Evolutionary conservation across 164 flowering plant genomes (phyloP).

Genomic region (Nymphaea thermarum): DNA sequence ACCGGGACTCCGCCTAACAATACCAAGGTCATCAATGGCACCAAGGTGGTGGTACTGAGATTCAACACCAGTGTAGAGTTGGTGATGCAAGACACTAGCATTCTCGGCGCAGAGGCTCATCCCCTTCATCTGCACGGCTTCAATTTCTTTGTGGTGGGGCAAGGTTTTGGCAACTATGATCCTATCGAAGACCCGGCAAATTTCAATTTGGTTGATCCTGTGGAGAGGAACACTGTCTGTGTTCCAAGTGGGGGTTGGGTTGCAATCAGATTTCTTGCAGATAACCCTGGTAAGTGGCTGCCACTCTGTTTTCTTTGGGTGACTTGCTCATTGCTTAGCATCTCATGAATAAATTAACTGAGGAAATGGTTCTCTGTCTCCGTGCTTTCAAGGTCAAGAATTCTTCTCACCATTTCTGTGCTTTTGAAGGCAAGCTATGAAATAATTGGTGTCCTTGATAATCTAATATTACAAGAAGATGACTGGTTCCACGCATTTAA

Average conservation of each 20-base stretch:
- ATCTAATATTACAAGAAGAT: too few species aligned
- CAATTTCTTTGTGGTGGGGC: slow-evolving; percentile 60
- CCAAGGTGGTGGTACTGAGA: slow-evolving; percentile 38
- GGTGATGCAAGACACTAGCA: slow-evolving; percentile 58
- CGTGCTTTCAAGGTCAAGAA: too few species aligned
- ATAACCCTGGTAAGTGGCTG: slow-evolving; percentile 47
- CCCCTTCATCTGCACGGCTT: slow-evolving; percentile 72
- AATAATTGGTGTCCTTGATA: too few species aligned
- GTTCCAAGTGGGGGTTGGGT: slow-evolving; percentile 86
- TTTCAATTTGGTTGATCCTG: slow-evolving; percentile 58
- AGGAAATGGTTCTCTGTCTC: neutral
- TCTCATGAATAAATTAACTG: too few species aligned
- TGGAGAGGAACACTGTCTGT: slow-evolving; percentile 54
- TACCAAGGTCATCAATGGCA: slow-evolving; percentile 38
- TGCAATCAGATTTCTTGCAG: slow-evolving; percentile 51
- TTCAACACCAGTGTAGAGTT: slow-evolving; percentile 48
- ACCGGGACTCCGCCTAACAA: slow-evolving; percentile 57
- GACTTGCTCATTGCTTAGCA: too few species aligned
- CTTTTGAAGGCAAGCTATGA: too few species aligned
- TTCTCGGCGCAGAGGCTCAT: slow-evolving; percentile 49
- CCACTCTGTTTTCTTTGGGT: neutral
- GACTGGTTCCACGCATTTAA: too few species aligned
- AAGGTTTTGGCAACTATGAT: slow-evolving; percentile 53
- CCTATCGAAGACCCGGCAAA: slow-evolving; percentile 15
- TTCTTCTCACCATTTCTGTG: too few species aligned